Conservation (phyloP, 1,139 yeast genomes). For the Magnusiomyces magnusii region DNA sequence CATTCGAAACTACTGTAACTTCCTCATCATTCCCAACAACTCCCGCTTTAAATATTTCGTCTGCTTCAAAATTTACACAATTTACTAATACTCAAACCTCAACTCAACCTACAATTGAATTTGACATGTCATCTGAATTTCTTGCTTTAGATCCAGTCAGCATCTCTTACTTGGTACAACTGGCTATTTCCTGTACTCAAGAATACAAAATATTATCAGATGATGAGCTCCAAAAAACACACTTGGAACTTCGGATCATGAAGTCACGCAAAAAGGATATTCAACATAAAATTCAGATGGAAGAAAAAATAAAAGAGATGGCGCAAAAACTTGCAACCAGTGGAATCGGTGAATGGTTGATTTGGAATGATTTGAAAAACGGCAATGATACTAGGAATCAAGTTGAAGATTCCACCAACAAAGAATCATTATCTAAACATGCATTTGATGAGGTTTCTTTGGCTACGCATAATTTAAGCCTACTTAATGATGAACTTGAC, state of each 20-base stretch:
- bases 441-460: constrained; percentile 32
- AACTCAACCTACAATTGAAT: not conserved
- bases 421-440: constrained; percentile 26
- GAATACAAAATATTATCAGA: constrained; percentile 27
- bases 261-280: constrained; percentile 25
- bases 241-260: constrained; percentile 24
- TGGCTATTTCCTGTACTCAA: constrained; percentile 29
- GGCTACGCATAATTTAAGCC: constrained; percentile 24
- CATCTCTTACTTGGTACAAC: constrained; percentile 27
- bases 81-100: not conserved
- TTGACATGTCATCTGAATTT: not conserved
- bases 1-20: not conserved
- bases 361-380: not conserved
- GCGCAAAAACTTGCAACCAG: constrained; percentile 18
- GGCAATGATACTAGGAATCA: no score
- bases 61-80: not conserved
- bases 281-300: constrained; percentile 28
- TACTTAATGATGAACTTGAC: constrained; percentile 22
- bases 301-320: constrained; percentile 32
- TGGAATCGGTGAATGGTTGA: not conserved
- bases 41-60: not conserved
- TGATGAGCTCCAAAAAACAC: constrained; percentile 29
- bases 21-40: not conserved
- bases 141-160: constrained; percentile 21
- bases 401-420: not conserved